A percentile compares a stretch with the other conserved stretches of the same genome.
phyloP scores from a whole-genome alignment of 352 stramenopile species.

The Phytopythium vexans region DNA sequence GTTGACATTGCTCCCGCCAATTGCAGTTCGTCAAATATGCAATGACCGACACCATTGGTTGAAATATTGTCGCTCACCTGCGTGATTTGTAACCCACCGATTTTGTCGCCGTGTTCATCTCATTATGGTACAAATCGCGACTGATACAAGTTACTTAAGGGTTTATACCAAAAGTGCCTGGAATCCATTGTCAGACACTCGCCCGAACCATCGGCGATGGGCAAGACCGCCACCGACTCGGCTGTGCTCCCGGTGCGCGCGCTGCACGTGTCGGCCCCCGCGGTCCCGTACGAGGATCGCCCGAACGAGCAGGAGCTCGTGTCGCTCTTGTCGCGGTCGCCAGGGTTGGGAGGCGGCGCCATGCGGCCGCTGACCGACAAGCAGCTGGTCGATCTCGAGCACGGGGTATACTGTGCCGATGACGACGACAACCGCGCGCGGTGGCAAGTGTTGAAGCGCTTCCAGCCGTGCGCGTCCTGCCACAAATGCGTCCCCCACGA shows the following conservation, averaged over 20 bases:
- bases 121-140: no score
- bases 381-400: constrained; percentile 10
- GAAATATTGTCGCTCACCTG: no score
- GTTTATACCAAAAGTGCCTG: no score
- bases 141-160: no score
- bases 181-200: no score
- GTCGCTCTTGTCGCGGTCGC: constrained; percentile 16
- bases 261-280: constrained; percentile 14
- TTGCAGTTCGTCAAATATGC: no score
- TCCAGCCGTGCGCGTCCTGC: constrained; percentile 1
- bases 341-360: constrained; percentile 4
- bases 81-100: no score
- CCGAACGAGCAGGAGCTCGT: constrained; percentile 19
- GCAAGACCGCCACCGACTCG: constrained; percentile 1
- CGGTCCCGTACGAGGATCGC: constrained; percentile 17
- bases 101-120: no score
- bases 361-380: constrained; percentile 13
- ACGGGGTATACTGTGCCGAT: background rate
- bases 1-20: no score
- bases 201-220: no score
- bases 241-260: constrained; percentile 12
- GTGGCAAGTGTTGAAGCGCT: constrained; percentile 17
- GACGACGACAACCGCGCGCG: constrained; percentile 2
- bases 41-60: no score
- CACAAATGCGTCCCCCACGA: background rate